phyloP scores from a whole-genome alignment of 1,284 basidiomycete genomes.

The Boletus smithii region DNA sequence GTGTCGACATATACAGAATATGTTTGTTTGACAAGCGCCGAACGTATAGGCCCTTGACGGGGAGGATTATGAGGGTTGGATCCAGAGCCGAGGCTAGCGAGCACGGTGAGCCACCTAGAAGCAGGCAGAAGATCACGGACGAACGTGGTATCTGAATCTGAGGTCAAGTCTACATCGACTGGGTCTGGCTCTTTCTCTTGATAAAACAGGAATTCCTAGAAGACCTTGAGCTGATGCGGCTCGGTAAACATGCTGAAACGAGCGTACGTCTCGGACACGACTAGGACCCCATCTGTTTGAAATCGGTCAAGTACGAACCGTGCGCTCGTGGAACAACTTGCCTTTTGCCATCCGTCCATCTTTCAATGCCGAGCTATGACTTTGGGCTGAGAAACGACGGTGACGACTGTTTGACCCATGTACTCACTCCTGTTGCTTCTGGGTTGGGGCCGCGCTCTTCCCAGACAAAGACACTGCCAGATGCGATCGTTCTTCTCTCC shows the following conservation, averaged over 20 bases:
- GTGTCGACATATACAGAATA: constrained; percentile 73
- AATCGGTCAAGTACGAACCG: constrained; percentile 24
- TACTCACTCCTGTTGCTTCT: constrained; percentile 61
- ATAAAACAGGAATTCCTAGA: constrained; percentile 73
- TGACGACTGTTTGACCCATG: background rate
- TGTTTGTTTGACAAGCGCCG: constrained; percentile 70
- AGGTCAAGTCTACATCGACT: constrained; percentile 42
- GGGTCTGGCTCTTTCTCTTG: constrained; percentile 56
- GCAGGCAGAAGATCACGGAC: constrained; percentile 10
- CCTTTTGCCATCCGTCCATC: constrained; percentile 76
- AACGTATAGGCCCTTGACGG: constrained; percentile 39
- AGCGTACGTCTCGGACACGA: constrained; percentile 66
- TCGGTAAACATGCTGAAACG: constrained; percentile 4
- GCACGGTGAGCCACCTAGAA: constrained; percentile 13
- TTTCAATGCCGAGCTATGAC: constrained; percentile 63
- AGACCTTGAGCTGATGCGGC: constrained; percentile 6
- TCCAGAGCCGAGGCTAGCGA: constrained; percentile 35
- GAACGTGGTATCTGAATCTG: constrained; percentile 45
- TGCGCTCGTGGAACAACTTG: constrained; percentile 35
- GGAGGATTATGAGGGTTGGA: constrained; percentile 34
- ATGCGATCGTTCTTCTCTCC: constrained; percentile 54
- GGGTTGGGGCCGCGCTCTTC: constrained; percentile 73
- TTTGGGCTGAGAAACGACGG: constrained; percentile 6
- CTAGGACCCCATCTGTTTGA: constrained; percentile 64
- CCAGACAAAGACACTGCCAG: constrained; percentile 80